Base-by-base conservation (phyloP, 331 rosid genomes). In the Pyracantha coccinea region DNA sequence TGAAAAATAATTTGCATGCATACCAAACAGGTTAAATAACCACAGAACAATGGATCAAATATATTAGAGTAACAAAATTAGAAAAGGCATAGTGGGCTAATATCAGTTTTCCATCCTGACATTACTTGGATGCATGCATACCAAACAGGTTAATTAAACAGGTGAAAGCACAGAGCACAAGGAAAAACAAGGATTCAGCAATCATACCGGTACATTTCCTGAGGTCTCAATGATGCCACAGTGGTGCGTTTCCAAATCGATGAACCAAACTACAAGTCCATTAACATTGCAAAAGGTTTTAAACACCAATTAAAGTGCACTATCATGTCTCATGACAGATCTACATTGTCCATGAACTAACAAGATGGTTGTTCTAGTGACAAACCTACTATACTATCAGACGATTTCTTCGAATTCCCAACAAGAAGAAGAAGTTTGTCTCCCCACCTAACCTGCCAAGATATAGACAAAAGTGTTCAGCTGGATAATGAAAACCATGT, bases 201-300 rank as follows among this genome's bases (percentile, higher is more conserved):
- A 69, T 15, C 53, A 33, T 89, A 95, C 99, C 75, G 99, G 99
- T 83, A 84, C 89, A 79, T 83, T 84, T 84, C 99, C 99, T 63
- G 90, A 88, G 53, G 97, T 88, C 85, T 84, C 86, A 55, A 90
- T 33, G 74, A 86, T 82, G 71, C 96, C 95, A 83, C 85, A 85
- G 72, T 81, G 68, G 63, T 75, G 78, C n/a, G 93, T 86, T 80
- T 90, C 86, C 59, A 89, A 81, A 81, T 95, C 91, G 66, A 95
- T 77, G 86, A 77, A 90, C 78, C 80, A 89, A 82, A 95, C 99
- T 95, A 84, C 86, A 86, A 85, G 68, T 73, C 52, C 80, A 83
- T 74, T 38, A 20, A 53, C 69, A 81, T 67, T 45, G 52, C 68
- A 73, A 79, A 72, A 83, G 83, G 71, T 81, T 76, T 71, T 15